Evolutionary conservation across 140 eudicot species (phyloP), one percentile per base, ranked within the genome.

Genomic region (Bidens hawaiensis): DNA sequence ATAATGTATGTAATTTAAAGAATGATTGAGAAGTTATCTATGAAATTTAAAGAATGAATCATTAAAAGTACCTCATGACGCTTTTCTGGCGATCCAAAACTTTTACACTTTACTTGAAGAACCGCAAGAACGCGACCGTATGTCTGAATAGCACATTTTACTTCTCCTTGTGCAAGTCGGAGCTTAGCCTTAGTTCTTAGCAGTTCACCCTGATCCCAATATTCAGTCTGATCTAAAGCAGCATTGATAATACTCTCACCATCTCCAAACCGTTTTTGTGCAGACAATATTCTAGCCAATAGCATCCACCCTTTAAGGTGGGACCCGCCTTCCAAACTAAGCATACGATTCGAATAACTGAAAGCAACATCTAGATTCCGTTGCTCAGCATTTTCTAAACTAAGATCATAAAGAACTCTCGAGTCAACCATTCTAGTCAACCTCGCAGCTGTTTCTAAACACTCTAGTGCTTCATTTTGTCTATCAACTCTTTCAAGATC

Each of bases 351-450:
- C 24, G 81, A 89, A 52, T 81, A 82, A 62, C 62, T 19, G 58
- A 93, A 78, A 25, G 99, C 95, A 42, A 41, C 71, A 33, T 85
- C 94, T 84, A 93, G 67, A 55, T 81, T 93, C 71, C 99, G 85
- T 63, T 85, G 95, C 64, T 78, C 82, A 6, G 96, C 99, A 65
- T 72, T 61, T 73, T 93, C 91, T 58, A 88, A 81, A 54, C 93
- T 69, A 4, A 93, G 81, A 62, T 77, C 78, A 59, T 85, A 83
- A 28, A 88, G 48, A 56, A 83, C 45, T 12, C 59, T 43, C 9
- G 88, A 48, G 68, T 88, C 83, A 1, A 57, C 69, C 81, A 81
- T 72, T 53, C 65, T 62, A 11, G 96, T 88, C 74, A 88, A 46
- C 73, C 64, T 81, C 59, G 74, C 86, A 30, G 96, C 89, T 34